Evolutionary conservation across 331 rosid species (phyloP), one percentile per base, ranked within the genome.

Genomic region (Ulmus americana): DNA sequence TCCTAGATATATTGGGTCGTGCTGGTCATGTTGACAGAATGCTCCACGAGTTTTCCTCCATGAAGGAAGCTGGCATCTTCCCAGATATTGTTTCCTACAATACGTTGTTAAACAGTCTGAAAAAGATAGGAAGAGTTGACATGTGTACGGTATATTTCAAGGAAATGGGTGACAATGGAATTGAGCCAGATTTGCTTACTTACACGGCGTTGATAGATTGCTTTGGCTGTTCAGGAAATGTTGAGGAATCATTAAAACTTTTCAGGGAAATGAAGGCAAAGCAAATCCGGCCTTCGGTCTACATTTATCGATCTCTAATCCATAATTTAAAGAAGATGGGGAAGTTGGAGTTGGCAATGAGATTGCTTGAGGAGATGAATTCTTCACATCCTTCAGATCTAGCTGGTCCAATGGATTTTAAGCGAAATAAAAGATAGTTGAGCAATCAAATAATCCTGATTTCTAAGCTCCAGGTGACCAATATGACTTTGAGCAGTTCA

Each of bases 151-250:
- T 59, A 10, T 88, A 80, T 74, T 80, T 80, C 51, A 77, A 74
- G 79, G 91, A 88, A 76, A 90, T 90, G 95, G 67, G 55, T 67
- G 85, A 80, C 59, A 82, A 44, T 47, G 79, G 91, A 39, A 76
- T 79, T 63, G 64, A 79, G 65, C 88, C 87, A 39, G 89, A 90
- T 84, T 74, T 83, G 86, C 90, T 85, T 68, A 87, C 91, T 47
- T 90, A 87, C 55, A 79, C 86, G 61, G 89, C 95, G 52, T 35
- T 87, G 58, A 83, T 87, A 74, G 83, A 83, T 67, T 62, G 74
- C 71, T 69, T 75, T 46, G 94, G 97, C 18, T 70, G 88, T 43
- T 71, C 87, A 53, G 97, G 95, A 63, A 85, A 85, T 47, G 59
- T 71, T 14, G 83, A 85, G 75, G 87, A 77, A 53, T 77, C 94